phyloP scores from a whole-genome alignment of 257 asterid species.

The Craterostigma plantagineum region DNA sequence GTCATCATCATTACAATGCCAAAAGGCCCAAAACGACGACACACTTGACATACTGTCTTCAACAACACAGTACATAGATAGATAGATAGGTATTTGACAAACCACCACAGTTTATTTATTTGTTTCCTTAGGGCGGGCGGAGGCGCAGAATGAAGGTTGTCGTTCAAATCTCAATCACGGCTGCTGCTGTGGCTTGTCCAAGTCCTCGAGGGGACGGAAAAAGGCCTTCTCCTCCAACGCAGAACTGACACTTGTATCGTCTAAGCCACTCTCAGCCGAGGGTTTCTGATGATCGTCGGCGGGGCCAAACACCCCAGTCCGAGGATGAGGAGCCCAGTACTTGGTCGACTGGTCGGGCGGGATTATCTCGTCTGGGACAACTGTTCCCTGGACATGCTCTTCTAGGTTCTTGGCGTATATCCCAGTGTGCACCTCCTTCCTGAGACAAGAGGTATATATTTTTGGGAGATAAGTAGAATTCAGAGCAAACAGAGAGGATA shows the following conservation, averaged over 20 bases:
- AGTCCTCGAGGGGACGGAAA: slow-evolving; percentile 72
- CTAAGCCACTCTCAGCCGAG: slow-evolving; percentile 9
- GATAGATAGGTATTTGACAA: no score
- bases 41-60: no score
- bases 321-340: slow-evolving; percentile 36
- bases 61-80: no score
- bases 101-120: no score
- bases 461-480: no score
- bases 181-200: slow-evolving; percentile 43
- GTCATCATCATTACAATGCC: no score
- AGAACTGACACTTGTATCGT: slow-evolving; percentile 16
- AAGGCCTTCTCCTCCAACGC: slow-evolving; percentile 72
- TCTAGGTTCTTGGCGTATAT: slow-evolving; percentile 74
- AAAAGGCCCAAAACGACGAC: no score
- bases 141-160: not conserved
- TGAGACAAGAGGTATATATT: not conserved
- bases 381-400: slow-evolving; percentile 27
- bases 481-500: no score
- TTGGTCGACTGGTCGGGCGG: slow-evolving; percentile 18
- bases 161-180: not conserved
- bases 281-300: slow-evolving; percentile 14
- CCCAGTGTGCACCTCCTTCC: slow-evolving; percentile 60
- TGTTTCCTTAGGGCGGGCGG: no score
- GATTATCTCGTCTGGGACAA: slow-evolving; percentile 50
- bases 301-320: slow-evolving; percentile 37